A percentile compares a stretch with the other conserved stretches of the same genome.
phyloP scores from a whole-genome alignment of 352 stramenopile species.

The Thalassiosira ordinaria region DNA sequence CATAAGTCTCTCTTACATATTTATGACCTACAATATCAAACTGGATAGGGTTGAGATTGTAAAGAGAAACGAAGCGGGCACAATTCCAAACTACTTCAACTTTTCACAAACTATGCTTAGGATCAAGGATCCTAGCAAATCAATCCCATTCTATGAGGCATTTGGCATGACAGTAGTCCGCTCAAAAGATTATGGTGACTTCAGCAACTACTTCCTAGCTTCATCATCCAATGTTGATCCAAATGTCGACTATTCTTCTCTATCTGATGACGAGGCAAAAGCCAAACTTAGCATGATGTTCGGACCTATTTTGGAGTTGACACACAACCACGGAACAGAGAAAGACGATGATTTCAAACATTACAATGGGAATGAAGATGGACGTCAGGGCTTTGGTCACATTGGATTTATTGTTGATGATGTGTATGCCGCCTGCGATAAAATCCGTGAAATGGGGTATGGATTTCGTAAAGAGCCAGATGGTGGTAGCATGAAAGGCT shows the following conservation, averaged over 20 bases:
- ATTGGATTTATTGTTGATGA: constrained; percentile 88
- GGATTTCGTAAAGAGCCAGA: constrained; percentile 88
- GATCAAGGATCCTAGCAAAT: constrained; percentile 88
- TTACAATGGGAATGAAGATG: constrained; percentile 90
- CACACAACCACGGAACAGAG: constrained; percentile 92
- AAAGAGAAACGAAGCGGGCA: constrained; percentile 52
- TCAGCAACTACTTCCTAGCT: constrained; percentile 91
- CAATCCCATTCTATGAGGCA: constrained; percentile 88
- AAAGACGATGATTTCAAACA: constrained; percentile 86
- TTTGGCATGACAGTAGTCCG: constrained; percentile 89
- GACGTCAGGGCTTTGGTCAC: constrained; percentile 88
- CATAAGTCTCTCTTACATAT: too few species aligned
- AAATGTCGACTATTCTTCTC: constrained; percentile 42
- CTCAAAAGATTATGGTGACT: constrained; percentile 88
- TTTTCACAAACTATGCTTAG: constrained; percentile 91
- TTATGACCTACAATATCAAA: too few species aligned
- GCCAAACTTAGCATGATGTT: constrained; percentile 59
- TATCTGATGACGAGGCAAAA: constrained; percentile 57
- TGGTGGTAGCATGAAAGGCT: constrained; percentile 87
- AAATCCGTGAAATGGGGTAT: constrained; percentile 87
- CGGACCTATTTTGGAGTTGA: constrained; percentile 87
- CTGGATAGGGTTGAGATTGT: constrained; percentile 84
- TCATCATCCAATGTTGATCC: constrained; percentile 67
- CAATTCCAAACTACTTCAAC: constrained; percentile 84
- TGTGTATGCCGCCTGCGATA: constrained; percentile 88